Evolutionary conservation across 192 early-diverging fungal species (phyloP), one percentile per base, ranked within the genome.

Genomic region (Helicostylum pulchrum): DNA sequence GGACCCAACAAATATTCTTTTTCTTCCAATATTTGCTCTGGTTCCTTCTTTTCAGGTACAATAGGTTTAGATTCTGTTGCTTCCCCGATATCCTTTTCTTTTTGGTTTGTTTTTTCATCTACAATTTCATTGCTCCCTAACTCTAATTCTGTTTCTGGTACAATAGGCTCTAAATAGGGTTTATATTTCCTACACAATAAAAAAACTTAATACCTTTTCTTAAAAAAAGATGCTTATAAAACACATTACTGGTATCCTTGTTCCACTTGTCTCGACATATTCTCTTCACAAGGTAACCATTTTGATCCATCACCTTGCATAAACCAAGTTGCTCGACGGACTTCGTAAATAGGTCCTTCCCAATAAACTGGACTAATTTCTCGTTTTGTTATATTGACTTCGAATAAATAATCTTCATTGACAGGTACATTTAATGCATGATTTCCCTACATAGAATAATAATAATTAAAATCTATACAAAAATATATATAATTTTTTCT

Each of bases 271-370:
- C 82, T 67, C 2, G 90, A 65, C 20, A 94, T 68, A 52, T 89
- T 92, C 56, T 90, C 91, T 59, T 93, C 87, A 68, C 93, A 94
- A 8, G 93, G 91, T 7, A 88, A 55, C 65, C 84, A 90, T 59
- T 85, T 87, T 15, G 65, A 77, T 48, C 81, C 81, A 55, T 88
- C 85, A 0, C 78, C 64, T 56, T 82, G 76, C 52, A 85, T 75
- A 73, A 94, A 94, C 93, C 93, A 94, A 3, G 88, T 90, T 2
- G 88, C 90, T 26, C 93, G 77, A 45, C 88, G 81, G 42, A 94
- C 84, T 45, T 93, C 91, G 72, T 87, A 92, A 1, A 77, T 83
- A 2, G 90, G 85, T 5, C 93, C 93, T 53, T 84, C 71, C 93
- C 93, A 94, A 69, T 92, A 94, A n/a, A 76, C 71, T 30, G 87